A percentile compares a stretch with the other conserved stretches of the same genome.
Evolutionary conservation across 169 alveolate species (phyloP).

Genomic region (Plasmodium vivax): DNA sequence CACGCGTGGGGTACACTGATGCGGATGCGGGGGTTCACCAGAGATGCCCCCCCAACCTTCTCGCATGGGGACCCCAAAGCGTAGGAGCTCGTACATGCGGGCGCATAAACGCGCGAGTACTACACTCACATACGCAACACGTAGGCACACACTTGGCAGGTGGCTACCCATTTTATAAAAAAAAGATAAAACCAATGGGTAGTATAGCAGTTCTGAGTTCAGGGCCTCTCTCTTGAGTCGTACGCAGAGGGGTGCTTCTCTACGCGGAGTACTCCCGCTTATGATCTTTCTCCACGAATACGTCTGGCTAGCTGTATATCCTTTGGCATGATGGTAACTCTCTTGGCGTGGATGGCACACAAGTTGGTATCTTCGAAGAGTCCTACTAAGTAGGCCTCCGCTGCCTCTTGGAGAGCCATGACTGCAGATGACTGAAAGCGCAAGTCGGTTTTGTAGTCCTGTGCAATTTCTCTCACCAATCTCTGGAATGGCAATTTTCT

Average conservation of each 20-base stretch:
- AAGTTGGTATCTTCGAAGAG: slow-evolving; percentile 99
- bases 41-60: not conserved
- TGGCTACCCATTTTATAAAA: slow-evolving; percentile 1
- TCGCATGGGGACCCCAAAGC: not conserved
- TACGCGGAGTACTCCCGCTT: not conserved
- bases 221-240: not conserved
- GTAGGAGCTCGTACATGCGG: not conserved
- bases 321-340: slow-evolving; percentile 99
- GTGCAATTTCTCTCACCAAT: slow-evolving; percentile 97
- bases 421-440: slow-evolving; percentile 99
- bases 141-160: not conserved
- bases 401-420: slow-evolving; percentile 99
- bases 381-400: slow-evolving; percentile 99
- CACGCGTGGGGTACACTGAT: not conserved
- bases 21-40: slow-evolving; percentile 57
- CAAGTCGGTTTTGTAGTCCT: slow-evolving; percentile 97
- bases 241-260: not conserved
- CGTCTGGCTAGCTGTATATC: slow-evolving; percentile 99
- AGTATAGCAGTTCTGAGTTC: not conserved
- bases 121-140: not conserved
- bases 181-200: not conserved
- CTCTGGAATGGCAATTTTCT: slow-evolving; percentile 99
- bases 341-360: slow-evolving; percentile 99
- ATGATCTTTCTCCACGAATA: slow-evolving; percentile 97
- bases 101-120: not conserved